Evolutionary conservation across 2,329 filamentous ascomycete genomes (phyloP), one percentile per base, ranked within the genome.

Genomic region (Waltergamsia citrina): DNA sequence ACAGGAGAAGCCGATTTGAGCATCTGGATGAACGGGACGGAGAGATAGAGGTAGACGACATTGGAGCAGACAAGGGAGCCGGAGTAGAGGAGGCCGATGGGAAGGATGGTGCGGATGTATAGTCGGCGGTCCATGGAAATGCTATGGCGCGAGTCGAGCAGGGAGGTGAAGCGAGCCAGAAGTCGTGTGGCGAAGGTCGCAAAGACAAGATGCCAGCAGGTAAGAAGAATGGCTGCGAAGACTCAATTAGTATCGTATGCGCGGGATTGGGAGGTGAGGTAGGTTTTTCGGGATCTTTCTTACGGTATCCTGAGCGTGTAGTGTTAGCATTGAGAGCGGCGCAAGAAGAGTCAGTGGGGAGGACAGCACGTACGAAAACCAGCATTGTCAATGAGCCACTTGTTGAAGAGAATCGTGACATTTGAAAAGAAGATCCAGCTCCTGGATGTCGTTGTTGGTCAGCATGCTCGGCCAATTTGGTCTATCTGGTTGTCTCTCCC

Each of bases 401-500:
- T 94, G 69, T 94, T 94, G 70, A 93, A 93, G 41, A 94, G 64
- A 52, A 94, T 93, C 41, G 88, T 86, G 48, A 75, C 69, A 43
- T 85, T 90, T 48, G 84, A 92, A 53, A 92, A 74, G 44, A 85
- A 69, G 45, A 94, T 93, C 85, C 86, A 94, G 50, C 75, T 72
- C 35, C 69, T n/a, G n/a, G n/a, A n/a, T n/a, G n/a, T n/a, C n/a
- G n/a, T n/a, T 72, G 32, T 15, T 34, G 7, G 16, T 17, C 28
- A 14, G 12, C n/a, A 3, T 17, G 15, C 6, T 30, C 4, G 17
- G 28, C 3, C 12, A 3, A 30, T 11, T 30, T 3, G 12, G n/a
- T 30, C 16, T 28, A 16, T 4, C 24, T 10, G 31, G 24, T 23
- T 21, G 14, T 20, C 11, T n/a, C 11, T 3, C 6, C 14, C 12